Conservation (phyloP, 768 basidiomycete genomes). For the Jaapia argillacea region DNA sequence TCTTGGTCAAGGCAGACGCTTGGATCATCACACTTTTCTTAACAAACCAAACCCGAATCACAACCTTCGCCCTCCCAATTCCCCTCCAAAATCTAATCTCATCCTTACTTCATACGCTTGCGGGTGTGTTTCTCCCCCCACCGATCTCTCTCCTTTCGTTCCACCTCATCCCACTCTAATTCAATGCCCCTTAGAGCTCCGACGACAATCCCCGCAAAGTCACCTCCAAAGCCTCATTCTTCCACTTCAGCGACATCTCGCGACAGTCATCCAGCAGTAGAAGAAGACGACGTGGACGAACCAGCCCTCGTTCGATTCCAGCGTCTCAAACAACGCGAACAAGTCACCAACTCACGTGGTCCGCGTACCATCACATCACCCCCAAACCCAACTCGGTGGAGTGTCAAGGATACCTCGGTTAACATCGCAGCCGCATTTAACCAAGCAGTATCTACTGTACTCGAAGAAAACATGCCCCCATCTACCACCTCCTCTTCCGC, state of each 20-base stretch:
- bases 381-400: slow-evolving; percentile 59
- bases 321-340: slow-evolving; percentile 35
- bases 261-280: slow-evolving; percentile 20
- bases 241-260: slow-evolving; percentile 22
- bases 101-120: slow-evolving; percentile 58
- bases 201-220: slow-evolving; percentile 42
- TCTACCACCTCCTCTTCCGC: slow-evolving; percentile 14
- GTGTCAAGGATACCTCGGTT: slow-evolving; percentile 76
- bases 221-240: slow-evolving; percentile 43
- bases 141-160: slow-evolving; percentile 12
- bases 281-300: slow-evolving; percentile 35
- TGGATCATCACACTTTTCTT: slow-evolving; percentile 73
- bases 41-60: slow-evolving; percentile 36
- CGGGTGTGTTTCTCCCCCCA: slow-evolving; percentile 38
- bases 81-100: slow-evolving; percentile 24
- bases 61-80: slow-evolving; percentile 20
- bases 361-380: slow-evolving; percentile 25
- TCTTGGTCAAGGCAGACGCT: slow-evolving; percentile 76
- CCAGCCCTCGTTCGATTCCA: slow-evolving; percentile 37
- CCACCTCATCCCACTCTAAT: slow-evolving; percentile 12
- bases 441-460: slow-evolving; percentile 36
- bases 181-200: slow-evolving; percentile 38
- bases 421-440: slow-evolving; percentile 77
- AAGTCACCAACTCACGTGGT: slow-evolving; percentile 17
- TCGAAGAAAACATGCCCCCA: slow-evolving; percentile 9